These are phyloP conservation scores for Aureobasidium lini DNA, from an alignment of 2,329 filamentous ascomycete species.

Conservation along the genomic window DNA sequence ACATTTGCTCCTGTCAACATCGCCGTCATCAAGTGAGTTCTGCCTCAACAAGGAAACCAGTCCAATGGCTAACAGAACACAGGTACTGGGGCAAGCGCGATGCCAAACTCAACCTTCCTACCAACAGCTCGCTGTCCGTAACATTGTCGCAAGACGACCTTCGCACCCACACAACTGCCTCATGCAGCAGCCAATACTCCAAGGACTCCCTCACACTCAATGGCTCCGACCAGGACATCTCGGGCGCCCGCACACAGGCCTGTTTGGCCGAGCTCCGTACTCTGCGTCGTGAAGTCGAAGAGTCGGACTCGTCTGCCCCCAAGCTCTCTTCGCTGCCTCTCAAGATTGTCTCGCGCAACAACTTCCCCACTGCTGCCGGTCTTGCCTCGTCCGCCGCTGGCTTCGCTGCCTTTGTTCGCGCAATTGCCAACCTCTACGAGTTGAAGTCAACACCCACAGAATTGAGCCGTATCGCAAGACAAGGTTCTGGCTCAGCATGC, in stretches of 20 bases:
- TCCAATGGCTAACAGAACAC: constrained; percentile 7
- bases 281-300: constrained; percentile 69
- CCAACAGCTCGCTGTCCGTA: constrained; percentile 94
- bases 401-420: constrained; percentile 63
- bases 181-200: constrained; percentile 68
- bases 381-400: constrained; percentile 62
- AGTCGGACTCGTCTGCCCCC: constrained; percentile 63
- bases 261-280: constrained; percentile 81
- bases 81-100: constrained; percentile 97
- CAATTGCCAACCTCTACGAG: constrained; percentile 85
- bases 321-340: constrained; percentile 71
- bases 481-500: constrained; percentile 92
- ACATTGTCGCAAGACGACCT: constrained; percentile 92
- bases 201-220: constrained; percentile 76
- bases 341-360: constrained; percentile 90
- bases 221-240: constrained; percentile 71
- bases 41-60: neutral
- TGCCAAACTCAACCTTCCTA: constrained; percentile 86
- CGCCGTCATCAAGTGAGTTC: constrained; percentile 80
- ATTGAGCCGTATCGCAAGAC: constrained; percentile 80
- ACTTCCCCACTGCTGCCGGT: constrained; percentile 96
- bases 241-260: constrained; percentile 83
- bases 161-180: constrained; percentile 90
- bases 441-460: constrained; percentile 74
- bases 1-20: constrained; percentile 98